A percentile compares a stretch with the other conserved stretches of the same genome.
phyloP scores from a whole-genome alignment of 1,284 basidiomycete species.

The Sanghuangporus sanghuang region DNA sequence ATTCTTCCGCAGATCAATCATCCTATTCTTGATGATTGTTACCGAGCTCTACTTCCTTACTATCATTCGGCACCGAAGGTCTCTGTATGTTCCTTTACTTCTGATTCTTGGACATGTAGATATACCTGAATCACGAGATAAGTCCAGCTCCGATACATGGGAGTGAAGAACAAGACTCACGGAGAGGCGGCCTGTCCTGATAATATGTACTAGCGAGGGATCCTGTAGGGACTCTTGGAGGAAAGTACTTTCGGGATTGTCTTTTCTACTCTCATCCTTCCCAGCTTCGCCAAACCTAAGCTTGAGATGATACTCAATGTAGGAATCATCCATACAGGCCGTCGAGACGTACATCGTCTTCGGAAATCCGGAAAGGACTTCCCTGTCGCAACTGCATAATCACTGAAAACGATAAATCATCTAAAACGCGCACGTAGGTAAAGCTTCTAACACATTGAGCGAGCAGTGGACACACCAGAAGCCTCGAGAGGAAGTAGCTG shows the following conservation, averaged over 20 bases:
- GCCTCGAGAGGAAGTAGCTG: constrained; percentile 60
- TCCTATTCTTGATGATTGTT: not conserved
- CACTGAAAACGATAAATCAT: constrained; percentile 78
- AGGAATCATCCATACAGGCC: not conserved
- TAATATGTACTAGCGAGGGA: constrained; percentile 1
- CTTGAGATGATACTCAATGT: not conserved
- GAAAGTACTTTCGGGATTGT: not conserved
- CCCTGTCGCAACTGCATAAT: constrained; percentile 78
- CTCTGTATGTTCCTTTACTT: not conserved
- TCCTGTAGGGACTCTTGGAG: not conserved
- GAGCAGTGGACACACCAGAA: constrained; percentile 31
- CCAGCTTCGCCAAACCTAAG: not conserved
- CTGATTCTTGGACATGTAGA: not conserved
- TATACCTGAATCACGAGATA: not conserved
- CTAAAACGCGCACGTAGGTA: constrained; percentile 30
- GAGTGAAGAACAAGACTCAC: not conserved
- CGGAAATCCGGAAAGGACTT: constrained; percentile 48
- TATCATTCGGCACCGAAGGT: not conserved
- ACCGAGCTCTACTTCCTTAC: not conserved
- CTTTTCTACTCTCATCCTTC: not conserved
- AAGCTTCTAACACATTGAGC: not conserved
- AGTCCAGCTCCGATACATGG: not conserved
- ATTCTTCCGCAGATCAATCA: too few relatives aligned
- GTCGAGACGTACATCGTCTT: constrained; percentile 36
- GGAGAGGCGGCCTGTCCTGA: not conserved